Percentiles rank a stretch among this genome's conserved stretches.
Conservation (phyloP, 768 basidiomycete species). For the Hysterangium stoloniferum region DNA sequence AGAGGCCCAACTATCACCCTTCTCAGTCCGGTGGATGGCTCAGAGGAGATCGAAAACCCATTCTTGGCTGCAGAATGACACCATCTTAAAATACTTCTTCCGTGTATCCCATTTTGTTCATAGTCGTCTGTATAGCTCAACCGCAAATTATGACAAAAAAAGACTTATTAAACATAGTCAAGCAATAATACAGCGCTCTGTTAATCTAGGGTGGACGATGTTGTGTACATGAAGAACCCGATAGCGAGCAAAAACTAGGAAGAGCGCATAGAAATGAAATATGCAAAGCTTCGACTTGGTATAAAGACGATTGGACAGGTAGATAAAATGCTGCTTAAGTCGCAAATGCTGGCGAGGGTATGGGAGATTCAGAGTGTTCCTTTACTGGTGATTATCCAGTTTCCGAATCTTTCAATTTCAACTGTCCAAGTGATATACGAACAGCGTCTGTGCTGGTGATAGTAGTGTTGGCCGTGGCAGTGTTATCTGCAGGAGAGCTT, state of each 20-base stretch:
- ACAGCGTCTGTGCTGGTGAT: neutral
- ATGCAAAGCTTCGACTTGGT: neutral
- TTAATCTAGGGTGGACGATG: neutral
- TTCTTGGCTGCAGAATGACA: conserved; percentile 67
- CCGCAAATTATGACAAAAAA: neutral
- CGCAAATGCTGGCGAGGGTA: neutral
- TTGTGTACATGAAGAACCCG: neutral
- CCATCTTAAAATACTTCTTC: too few relatives aligned
- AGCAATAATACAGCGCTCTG: conserved; percentile 2
- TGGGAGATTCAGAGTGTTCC: neutral
- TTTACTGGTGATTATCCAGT: neutral
- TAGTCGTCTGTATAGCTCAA: neutral
- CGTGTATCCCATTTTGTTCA: neutral
- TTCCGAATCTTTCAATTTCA: neutral
- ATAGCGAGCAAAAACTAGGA: neutral
- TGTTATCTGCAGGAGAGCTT: neutral
- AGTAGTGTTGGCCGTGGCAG: neutral
- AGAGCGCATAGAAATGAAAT: neutral
- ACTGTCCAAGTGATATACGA: neutral
- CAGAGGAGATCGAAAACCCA: conserved; percentile 89
- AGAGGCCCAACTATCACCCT: conserved; percentile 93
- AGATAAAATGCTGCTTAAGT: neutral
- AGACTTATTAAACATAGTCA: neutral
- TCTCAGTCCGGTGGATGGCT: conserved; percentile 91
- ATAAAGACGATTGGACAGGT: neutral